These are phyloP conservation scores for Crithidia sp. DNA, from an alignment of 208 protist species.

Conservation along the genomic window DNA sequence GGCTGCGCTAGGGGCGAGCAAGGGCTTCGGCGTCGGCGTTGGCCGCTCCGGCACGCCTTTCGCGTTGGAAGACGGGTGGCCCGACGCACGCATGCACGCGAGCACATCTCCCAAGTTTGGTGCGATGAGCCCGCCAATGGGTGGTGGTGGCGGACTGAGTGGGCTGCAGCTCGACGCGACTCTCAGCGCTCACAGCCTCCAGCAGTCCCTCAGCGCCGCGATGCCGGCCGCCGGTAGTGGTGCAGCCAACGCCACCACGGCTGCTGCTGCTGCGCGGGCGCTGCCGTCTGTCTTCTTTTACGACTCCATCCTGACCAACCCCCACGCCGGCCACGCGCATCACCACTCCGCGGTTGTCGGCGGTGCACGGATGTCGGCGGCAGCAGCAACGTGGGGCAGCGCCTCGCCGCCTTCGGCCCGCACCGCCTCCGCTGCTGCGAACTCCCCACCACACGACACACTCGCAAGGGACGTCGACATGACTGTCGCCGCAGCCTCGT, in stretches of 20 bases:
- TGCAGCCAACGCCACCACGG: background rate
- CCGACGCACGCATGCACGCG: slow-evolving; percentile 14
- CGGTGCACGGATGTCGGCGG: background rate
- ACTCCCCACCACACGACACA: background rate
- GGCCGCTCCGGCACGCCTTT: slow-evolving; percentile 10
- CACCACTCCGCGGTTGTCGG: background rate
- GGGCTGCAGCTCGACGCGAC: slow-evolving; percentile 15
- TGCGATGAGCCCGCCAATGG: slow-evolving; percentile 1
- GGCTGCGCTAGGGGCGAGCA: background rate
- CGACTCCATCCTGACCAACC: slow-evolving; percentile 39
- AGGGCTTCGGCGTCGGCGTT: background rate
- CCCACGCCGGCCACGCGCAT: background rate
- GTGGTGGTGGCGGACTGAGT: slow-evolving; percentile 5
- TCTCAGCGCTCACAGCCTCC: background rate
- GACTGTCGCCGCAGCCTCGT: slow-evolving; percentile 1
- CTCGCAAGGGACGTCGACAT: background rate
- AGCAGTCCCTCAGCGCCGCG: slow-evolving; percentile 2
- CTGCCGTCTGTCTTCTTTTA: slow-evolving; percentile 58
- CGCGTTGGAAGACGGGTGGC: slow-evolving; percentile 23
- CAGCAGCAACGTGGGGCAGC: slow-evolving; percentile 5
- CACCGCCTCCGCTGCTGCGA: background rate
- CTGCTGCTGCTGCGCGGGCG: slow-evolving; percentile 4
- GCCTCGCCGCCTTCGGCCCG: slow-evolving; percentile 8
- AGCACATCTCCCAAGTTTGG: slow-evolving; percentile 22
- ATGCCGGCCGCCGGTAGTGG: background rate